These are phyloP conservation scores for Naganishia onofrii DNA, from an alignment of 768 basidiomycete species.

Conservation along the genomic window DNA sequence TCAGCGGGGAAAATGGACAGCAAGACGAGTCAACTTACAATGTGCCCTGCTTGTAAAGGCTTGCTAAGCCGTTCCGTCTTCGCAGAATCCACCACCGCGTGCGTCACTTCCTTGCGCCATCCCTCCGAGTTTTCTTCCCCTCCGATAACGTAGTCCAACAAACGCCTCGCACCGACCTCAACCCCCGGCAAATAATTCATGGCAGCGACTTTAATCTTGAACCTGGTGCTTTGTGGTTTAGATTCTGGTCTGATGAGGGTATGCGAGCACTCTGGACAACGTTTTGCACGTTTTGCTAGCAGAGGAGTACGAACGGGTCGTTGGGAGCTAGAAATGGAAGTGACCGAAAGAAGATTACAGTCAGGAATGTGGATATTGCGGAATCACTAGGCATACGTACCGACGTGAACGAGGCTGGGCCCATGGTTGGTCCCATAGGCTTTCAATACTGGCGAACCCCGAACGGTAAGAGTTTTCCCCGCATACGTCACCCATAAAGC, in stretches of 20 bases:
- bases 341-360: background rate
- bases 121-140: conserved; percentile 26
- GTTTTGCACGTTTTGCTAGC: conserved; percentile 89
- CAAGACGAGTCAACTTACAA: conserved; percentile 32
- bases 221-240: conserved; percentile 84
- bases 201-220: conserved; percentile 96
- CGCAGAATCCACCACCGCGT: conserved; percentile 20
- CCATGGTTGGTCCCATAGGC: conserved; percentile 19
- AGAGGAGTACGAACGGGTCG: conserved; percentile 86
- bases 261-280: conserved; percentile 88
- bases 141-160: conserved; percentile 29
- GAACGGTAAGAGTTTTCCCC: background rate
- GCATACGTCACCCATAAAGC: conserved; percentile 13
- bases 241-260: conserved; percentile 98
- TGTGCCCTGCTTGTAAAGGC: conserved; percentile 35
- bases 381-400: conserved; percentile 5
- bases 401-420: background rate
- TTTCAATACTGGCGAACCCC: conserved; percentile 3
- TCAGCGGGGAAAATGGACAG: background rate
- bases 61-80: conserved; percentile 40
- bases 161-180: conserved; percentile 55
- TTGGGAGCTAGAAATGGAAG: conserved; percentile 62
- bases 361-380: background rate
- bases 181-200: conserved; percentile 90
- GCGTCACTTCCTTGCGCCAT: background rate